phyloP scores from a whole-genome alignment of 1,284 basidiomycete genomes.

The Schizopora paradoxa region DNA sequence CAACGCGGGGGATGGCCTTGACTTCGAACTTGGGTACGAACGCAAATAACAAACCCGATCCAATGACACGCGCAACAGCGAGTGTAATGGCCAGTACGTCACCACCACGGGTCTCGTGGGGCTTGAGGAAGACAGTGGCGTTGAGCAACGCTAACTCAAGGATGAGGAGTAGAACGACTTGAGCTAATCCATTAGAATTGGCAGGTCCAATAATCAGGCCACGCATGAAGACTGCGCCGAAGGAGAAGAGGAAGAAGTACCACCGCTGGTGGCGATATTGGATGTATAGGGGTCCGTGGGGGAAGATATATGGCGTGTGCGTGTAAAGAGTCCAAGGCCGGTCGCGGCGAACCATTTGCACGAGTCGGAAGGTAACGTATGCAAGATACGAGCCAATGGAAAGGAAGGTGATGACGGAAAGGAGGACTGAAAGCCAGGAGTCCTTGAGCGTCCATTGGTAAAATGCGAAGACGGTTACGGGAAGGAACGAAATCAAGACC shows the following conservation, averaged over 20 bases:
- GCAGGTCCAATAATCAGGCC: constrained; percentile 74
- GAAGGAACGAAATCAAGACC: constrained; percentile 60
- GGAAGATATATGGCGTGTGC: constrained; percentile 30
- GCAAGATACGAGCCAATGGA: constrained; percentile 42
- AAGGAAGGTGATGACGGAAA: constrained; percentile 65
- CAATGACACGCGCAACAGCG: constrained; percentile 55
- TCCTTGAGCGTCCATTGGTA: constrained; percentile 88
- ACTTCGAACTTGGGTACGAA: constrained; percentile 59
- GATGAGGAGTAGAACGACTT: constrained; percentile 66
- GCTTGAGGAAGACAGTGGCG: constrained; percentile 49
- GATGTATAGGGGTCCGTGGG: constrained; percentile 47
- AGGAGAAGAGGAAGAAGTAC: constrained; percentile 51
- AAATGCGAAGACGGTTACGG: constrained; percentile 72
- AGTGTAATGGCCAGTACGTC: constrained; percentile 63
- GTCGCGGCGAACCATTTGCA: constrained; percentile 37
- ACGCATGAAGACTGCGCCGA: constrained; percentile 55
- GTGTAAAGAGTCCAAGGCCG: constrained; percentile 36
- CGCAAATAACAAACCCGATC: constrained; percentile 58
- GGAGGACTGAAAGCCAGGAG: constrained; percentile 71
- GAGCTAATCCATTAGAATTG: constrained; percentile 57
- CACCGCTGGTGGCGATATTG: constrained; percentile 52
- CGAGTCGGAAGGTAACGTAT: constrained; percentile 40
- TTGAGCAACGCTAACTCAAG: constrained; percentile 62
- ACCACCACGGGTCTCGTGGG: constrained; percentile 49
- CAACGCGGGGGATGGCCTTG: constrained; percentile 69